Percentiles rank a stretch among this genome's conserved stretches.
These are phyloP conservation scores for Metschnikowia kunwiensis DNA, from an alignment of 805 yeast species.

Conservation along the genomic window DNA sequence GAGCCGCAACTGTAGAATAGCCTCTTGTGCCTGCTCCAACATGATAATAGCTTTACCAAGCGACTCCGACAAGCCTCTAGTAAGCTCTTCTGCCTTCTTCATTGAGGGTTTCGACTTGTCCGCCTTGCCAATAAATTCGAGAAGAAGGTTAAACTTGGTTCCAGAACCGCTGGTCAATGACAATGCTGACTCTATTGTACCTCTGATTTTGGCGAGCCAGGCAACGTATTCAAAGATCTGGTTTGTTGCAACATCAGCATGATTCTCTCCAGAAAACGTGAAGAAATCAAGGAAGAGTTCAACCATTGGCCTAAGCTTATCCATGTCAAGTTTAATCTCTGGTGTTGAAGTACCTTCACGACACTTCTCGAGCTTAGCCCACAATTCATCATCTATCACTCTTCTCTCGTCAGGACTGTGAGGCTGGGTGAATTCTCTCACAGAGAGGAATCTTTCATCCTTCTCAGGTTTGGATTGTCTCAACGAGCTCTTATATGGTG, in stretches of 20 bases:
- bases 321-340: background rate
- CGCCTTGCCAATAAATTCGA: background rate
- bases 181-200: background rate
- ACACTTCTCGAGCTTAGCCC: no score
- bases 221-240: background rate
- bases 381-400: no score
- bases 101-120: background rate
- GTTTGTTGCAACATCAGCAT: background rate
- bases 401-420: no score
- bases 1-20: background rate
- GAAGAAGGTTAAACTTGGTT: background rate
- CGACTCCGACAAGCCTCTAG: background rate
- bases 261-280: background rate
- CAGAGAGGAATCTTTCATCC: no score
- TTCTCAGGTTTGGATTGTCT: no score
- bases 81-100: background rate
- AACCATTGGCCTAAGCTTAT: background rate
- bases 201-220: background rate
- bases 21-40: background rate
- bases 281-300: background rate
- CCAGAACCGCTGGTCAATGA: background rate
- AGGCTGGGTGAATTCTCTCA: no score
- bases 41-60: background rate
- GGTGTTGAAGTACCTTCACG: no score
- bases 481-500: no score